Percentiles rank a stretch among this genome's conserved stretches.
Evolutionary conservation across 2,329 filamentous ascomycete species (phyloP).

Genomic region (Neocatenulostroma microsporum): DNA sequence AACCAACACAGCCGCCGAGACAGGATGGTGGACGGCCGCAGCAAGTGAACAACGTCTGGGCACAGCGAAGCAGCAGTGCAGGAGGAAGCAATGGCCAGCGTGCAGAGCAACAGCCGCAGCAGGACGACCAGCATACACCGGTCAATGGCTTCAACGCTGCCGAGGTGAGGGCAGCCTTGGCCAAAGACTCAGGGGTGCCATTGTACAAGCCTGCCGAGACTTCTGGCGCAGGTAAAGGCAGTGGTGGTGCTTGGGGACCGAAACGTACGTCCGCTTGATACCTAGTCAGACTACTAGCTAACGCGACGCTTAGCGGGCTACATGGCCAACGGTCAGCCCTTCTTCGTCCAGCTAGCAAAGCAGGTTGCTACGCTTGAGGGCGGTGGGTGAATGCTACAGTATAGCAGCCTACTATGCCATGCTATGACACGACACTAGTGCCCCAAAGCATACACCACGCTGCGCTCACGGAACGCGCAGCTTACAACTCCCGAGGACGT

Average conservation of each 20-base stretch:
- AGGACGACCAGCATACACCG: constrained; percentile 24
- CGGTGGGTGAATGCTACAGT: constrained; percentile 17
- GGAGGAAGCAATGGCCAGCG: constrained; percentile 13
- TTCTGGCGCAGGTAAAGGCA: constrained; percentile 13
- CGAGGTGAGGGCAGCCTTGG: constrained; percentile 37
- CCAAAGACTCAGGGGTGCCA: constrained; percentile 30
- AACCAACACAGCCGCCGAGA: constrained; percentile 13
- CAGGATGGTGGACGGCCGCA: constrained; percentile 11
- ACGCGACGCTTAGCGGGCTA: constrained; percentile 21
- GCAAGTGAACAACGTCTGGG: constrained; percentile 17
- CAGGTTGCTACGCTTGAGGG: constrained; percentile 34
- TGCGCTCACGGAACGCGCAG: too few relatives aligned
- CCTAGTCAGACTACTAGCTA: too few relatives aligned
- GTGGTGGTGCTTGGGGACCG: constrained; percentile 33
- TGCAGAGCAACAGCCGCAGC: too few relatives aligned
- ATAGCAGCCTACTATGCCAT: too few relatives aligned
- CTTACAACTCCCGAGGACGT: too few relatives aligned
- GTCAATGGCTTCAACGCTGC: constrained; percentile 36
- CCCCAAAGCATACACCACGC: too few relatives aligned
- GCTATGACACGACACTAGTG: too few relatives aligned
- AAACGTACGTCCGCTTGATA: constrained; percentile 33
- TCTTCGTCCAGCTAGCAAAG: constrained; percentile 41
- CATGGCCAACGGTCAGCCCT: constrained; percentile 40
- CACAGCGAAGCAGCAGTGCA: constrained; percentile 13
- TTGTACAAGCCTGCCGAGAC: constrained; percentile 17